These are phyloP conservation scores for Thelonectria rubi DNA, from an alignment of 2,329 filamentous ascomycete species.

Conservation along the genomic window DNA sequence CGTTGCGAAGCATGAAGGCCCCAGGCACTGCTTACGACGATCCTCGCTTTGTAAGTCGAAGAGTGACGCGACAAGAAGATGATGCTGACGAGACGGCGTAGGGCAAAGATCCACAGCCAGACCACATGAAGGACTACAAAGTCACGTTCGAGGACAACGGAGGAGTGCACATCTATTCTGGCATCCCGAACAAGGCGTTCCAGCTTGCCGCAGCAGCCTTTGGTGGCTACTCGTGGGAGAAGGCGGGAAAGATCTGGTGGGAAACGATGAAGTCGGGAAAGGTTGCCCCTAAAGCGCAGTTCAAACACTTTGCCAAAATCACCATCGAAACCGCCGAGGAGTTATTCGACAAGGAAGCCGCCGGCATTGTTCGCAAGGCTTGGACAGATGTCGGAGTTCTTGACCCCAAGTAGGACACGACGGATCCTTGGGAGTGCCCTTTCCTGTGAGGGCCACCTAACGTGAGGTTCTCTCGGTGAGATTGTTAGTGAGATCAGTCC, in stretches of 20 bases:
- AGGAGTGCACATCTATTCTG: slow-evolving; percentile 65
- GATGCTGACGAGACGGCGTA: slow-evolving; percentile 27
- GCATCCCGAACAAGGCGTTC: slow-evolving; percentile 67
- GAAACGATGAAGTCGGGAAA: slow-evolving; percentile 56
- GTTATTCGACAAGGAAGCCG: slow-evolving; percentile 53
- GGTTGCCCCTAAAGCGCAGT: slow-evolving; percentile 53
- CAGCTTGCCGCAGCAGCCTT: slow-evolving; percentile 58
- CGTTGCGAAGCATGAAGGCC: slow-evolving; percentile 63
- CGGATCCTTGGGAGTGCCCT: slow-evolving; percentile 20
- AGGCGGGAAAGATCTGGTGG: slow-evolving; percentile 64
- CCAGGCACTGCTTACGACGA: slow-evolving; percentile 64
- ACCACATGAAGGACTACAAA: slow-evolving; percentile 56
- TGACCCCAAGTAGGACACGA: slow-evolving; percentile 28
- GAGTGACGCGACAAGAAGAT: background rate
- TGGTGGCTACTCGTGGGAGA: slow-evolving; percentile 64
- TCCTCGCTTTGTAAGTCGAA: slow-evolving; percentile 55
- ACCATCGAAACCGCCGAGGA: slow-evolving; percentile 57
- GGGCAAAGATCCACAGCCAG: slow-evolving; percentile 64
- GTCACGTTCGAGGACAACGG: slow-evolving; percentile 57
- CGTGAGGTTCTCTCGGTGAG: background rate
- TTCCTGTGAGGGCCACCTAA: slow-evolving; percentile 21
- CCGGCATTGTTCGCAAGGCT: slow-evolving; percentile 55
- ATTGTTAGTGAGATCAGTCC: background rate
- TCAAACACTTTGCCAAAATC: slow-evolving; percentile 59
- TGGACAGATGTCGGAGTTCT: slow-evolving; percentile 59